phyloP scores from a whole-genome alignment of 257 asterid species.

The Capsicum rhomboideum region DNA sequence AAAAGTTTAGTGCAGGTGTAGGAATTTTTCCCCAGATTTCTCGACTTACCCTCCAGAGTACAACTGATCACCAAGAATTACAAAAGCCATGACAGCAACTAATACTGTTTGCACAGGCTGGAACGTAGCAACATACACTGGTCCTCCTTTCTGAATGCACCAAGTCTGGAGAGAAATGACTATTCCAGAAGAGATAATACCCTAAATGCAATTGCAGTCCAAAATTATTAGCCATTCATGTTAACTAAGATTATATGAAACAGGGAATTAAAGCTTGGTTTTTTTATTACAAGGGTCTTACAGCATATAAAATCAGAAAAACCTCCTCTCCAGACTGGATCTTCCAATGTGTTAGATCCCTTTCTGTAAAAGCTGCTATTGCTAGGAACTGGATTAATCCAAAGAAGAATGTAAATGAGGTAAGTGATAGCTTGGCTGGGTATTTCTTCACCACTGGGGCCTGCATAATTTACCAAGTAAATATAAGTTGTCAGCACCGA shows the following conservation, averaged over 20 bases:
- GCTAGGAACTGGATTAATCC: conserved; percentile 67
- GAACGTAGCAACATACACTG: conserved; percentile 80
- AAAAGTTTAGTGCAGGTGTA: background rate
- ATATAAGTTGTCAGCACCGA: background rate
- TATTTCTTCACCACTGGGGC: conserved; percentile 77
- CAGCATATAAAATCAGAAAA: conserved; percentile 71
- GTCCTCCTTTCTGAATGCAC: conserved; percentile 92
- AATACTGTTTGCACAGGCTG: conserved; percentile 87
- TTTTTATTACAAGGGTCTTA: conserved; percentile 19
- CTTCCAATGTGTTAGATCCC: conserved; percentile 60
- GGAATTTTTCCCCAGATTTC: background rate
- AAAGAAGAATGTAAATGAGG: conserved; percentile 77
- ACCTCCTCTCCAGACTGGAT: conserved; percentile 63
- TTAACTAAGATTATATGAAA: background rate
- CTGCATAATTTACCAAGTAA: conserved; percentile 26
- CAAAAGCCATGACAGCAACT: conserved; percentile 72
- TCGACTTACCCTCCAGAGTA: conserved; percentile 69
- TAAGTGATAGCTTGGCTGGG: conserved; percentile 83
- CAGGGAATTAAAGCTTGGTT: no score
- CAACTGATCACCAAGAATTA: conserved; percentile 61
- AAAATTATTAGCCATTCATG: background rate
- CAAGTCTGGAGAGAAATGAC: conserved; percentile 78
- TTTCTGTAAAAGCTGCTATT: conserved; percentile 73
- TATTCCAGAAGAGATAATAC: conserved; percentile 74
- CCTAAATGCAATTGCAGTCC: conserved; percentile 33